Evolutionary conservation across 345 rosid species (phyloP).

Genomic region (Corchorus capsularis): DNA sequence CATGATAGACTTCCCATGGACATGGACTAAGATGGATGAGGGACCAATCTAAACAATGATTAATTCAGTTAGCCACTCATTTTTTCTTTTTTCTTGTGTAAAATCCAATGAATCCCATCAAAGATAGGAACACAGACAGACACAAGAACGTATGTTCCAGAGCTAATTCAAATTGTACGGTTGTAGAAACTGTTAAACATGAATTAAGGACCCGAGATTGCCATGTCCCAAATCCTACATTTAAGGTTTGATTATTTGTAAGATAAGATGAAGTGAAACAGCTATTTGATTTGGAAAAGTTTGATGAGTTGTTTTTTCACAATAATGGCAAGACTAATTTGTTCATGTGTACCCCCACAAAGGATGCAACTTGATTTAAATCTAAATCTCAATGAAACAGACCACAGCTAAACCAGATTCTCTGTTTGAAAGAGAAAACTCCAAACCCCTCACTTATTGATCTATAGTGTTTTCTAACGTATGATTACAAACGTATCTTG

Average conservation of each 20-base stretch:
- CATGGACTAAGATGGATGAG: not conserved
- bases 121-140: not conserved
- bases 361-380: not conserved
- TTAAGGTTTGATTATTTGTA: not conserved
- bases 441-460: not conserved
- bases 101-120: not conserved
- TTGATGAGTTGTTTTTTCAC: slow-evolving; percentile 4
- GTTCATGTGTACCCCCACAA: slow-evolving; percentile 4
- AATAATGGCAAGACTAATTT: slow-evolving; percentile 9
- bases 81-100: not conserved
- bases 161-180: not conserved
- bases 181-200: not conserved
- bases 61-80: not conserved
- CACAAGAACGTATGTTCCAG: too few species aligned
- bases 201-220: too few species aligned
- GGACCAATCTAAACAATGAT: not conserved
- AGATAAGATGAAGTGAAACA: not conserved
- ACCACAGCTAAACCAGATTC: not conserved
- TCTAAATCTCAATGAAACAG: not conserved
- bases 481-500: not conserved
- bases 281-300: not conserved
- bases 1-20: not conserved
- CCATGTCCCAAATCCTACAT: not conserved
- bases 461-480: not conserved
- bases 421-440: not conserved